A percentile compares a stretch with the other conserved stretches of the same genome.
phyloP scores from a whole-genome alignment of 306 rosid genomes.

The Styphnolobium japonicum region DNA sequence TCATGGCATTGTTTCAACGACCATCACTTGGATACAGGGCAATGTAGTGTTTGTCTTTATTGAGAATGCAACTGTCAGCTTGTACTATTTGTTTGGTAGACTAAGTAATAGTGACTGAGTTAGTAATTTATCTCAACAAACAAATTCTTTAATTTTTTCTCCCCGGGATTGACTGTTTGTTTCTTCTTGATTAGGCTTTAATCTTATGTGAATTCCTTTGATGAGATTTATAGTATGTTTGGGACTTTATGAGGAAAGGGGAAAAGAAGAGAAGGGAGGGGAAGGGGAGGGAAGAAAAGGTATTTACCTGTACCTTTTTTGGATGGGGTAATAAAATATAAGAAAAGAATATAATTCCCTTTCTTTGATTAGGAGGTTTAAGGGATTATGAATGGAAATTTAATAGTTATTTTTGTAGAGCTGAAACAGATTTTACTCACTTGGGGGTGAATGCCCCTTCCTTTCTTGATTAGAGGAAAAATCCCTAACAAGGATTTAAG shows the following conservation, averaged over 20 bases:
- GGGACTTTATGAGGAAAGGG: not conserved
- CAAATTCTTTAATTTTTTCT: not conserved
- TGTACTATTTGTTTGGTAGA: not conserved
- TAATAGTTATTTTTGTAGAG: too few species aligned
- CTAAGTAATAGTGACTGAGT: not conserved
- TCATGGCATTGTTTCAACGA: not conserved
- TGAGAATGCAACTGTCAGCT: not conserved
- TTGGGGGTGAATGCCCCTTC: not conserved
- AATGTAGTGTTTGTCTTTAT: not conserved
- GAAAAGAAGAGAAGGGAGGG: not conserved
- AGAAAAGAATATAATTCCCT: not conserved
- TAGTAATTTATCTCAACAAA: not conserved
- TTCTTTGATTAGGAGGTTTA: not conserved
- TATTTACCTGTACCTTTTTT: not conserved
- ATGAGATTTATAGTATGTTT: not conserved
- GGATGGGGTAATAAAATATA: not conserved
- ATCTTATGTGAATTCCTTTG: not conserved
- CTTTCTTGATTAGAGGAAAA: not conserved
- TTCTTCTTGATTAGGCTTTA: not conserved
- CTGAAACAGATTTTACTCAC: too few species aligned
- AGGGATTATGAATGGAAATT: too few species aligned
- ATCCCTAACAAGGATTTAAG: not conserved
- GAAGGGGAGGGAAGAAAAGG: not conserved
- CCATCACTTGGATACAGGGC: not conserved
- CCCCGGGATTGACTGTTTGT: not conserved